These are phyloP conservation scores for Lepiota venenata DNA, from an alignment of 768 basidiomycete genomes.

Conservation along the genomic window DNA sequence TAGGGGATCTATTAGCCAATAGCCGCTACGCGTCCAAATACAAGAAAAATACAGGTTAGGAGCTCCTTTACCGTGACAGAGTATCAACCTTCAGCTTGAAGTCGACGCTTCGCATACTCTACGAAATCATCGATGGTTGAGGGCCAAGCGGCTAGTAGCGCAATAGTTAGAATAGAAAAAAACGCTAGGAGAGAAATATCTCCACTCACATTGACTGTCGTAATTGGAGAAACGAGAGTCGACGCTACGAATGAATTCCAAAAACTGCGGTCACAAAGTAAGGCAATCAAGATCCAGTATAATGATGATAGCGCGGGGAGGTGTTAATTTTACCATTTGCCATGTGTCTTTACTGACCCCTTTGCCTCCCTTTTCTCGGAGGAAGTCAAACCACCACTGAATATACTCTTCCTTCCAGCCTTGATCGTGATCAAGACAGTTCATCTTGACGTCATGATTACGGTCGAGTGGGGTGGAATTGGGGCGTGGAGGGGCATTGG, in stretches of 20 bases:
- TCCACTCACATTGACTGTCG: conserved; percentile 64
- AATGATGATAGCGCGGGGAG: not conserved
- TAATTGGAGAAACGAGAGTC: conserved; percentile 71
- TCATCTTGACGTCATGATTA: conserved; percentile 47
- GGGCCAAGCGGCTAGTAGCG: conserved; percentile 72
- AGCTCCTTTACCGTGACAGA: not conserved
- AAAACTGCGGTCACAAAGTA: conserved; percentile 46
- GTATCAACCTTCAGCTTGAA: conserved; percentile 15
- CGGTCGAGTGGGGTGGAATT: conserved; percentile 23
- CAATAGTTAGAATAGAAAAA: conserved; percentile 11
- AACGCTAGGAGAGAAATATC: conserved; percentile 3
- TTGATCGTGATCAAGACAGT: conserved; percentile 28
- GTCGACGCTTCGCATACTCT: conserved; percentile 51
- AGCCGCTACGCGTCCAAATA: not conserved
- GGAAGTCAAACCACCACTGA: conserved; percentile 78
- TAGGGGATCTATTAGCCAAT: conserved; percentile 3
- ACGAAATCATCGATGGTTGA: conserved; percentile 86
- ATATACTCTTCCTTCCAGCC: conserved; percentile 66
- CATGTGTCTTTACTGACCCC: conserved; percentile 89
- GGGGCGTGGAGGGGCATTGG: too few relatives aligned
- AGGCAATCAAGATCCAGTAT: not conserved
- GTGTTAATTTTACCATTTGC: conserved; percentile 61
- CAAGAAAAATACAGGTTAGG: not conserved
- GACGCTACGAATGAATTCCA: conserved; percentile 74
- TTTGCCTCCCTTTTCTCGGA: conserved; percentile 60